These are phyloP conservation scores for Phytophthora cryptogea DNA, from an alignment of 352 stramenopile genomes.

Conservation along the genomic window DNA sequence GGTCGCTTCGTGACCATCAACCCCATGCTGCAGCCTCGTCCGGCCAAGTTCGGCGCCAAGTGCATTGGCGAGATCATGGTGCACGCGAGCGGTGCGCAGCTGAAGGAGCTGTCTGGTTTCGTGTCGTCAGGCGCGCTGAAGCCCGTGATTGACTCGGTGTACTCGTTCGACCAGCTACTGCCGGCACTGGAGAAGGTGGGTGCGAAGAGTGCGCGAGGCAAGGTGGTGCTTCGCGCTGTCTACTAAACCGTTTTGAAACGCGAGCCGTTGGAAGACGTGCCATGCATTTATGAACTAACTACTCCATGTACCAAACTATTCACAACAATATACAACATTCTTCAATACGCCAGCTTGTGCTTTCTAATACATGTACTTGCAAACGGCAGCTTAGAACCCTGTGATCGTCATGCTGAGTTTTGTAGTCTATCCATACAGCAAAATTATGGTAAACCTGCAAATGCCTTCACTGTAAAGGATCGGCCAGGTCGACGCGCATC, in stretches of 20 bases:
- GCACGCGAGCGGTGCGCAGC: conserved; percentile 31
- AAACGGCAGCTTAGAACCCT: too few relatives aligned
- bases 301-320: conserved; percentile 5
- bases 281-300: conserved; percentile 5
- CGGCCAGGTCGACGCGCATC: not conserved
- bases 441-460: not conserved
- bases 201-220: not conserved
- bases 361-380: too few relatives aligned
- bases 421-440: too few relatives aligned
- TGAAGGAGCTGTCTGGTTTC: conserved; percentile 42
- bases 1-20: conserved; percentile 37
- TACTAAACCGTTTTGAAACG: not conserved
- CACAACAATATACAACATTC: not conserved
- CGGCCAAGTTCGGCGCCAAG: conserved; percentile 44
- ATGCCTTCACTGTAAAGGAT: not conserved
- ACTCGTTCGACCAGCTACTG: conserved; percentile 45
- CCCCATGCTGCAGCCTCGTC: conserved; percentile 37
- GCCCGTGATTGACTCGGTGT: conserved; percentile 40
- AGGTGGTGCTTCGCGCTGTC: not conserved
- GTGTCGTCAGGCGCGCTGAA: conserved; percentile 38
- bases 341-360: not conserved
- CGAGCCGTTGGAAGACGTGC: not conserved
- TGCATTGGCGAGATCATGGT: conserved; percentile 35
- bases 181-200: conserved; percentile 31
- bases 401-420: too few relatives aligned